phyloP scores from a whole-genome alignment of 192 early-diverging fungal genomes.

The Coemansia sp. region DNA sequence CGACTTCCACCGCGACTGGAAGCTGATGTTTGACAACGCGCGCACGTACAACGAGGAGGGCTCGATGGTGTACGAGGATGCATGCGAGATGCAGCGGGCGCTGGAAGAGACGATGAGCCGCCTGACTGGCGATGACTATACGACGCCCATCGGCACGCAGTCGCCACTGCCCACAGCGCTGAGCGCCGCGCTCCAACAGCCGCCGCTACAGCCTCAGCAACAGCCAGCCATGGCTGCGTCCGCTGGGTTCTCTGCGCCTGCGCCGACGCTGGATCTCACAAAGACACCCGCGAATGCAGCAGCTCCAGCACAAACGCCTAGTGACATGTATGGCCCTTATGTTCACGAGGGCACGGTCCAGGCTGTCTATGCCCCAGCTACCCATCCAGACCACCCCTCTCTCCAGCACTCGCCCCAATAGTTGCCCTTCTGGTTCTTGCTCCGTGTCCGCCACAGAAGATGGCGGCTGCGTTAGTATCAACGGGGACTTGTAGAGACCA shows the following conservation, averaged over 20 bases:
- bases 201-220: not conserved
- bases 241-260: not conserved
- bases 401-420: not conserved
- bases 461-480: not conserved
- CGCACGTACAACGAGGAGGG: constrained; percentile 90
- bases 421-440: not conserved
- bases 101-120: constrained; percentile 39
- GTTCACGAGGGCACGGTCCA: no score
- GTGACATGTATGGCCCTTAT: not conserved
- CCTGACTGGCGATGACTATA: constrained; percentile 27
- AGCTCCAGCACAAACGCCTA: not conserved
- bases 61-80: constrained; percentile 91
- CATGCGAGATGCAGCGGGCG: constrained; percentile 60
- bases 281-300: no score
- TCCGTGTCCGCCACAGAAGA: not conserved
- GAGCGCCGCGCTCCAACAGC: constrained; percentile 14
- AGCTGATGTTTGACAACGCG: constrained; percentile 92
- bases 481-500: not conserved
- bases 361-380: not conserved
- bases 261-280: not conserved
- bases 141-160: constrained; percentile 22
- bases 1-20: constrained; percentile 80
- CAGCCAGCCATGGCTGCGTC: not conserved
- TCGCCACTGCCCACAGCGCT: constrained; percentile 20
- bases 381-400: not conserved